phyloP scores from a whole-genome alignment of 1,284 basidiomycete species.

The Tilletia horrida region DNA sequence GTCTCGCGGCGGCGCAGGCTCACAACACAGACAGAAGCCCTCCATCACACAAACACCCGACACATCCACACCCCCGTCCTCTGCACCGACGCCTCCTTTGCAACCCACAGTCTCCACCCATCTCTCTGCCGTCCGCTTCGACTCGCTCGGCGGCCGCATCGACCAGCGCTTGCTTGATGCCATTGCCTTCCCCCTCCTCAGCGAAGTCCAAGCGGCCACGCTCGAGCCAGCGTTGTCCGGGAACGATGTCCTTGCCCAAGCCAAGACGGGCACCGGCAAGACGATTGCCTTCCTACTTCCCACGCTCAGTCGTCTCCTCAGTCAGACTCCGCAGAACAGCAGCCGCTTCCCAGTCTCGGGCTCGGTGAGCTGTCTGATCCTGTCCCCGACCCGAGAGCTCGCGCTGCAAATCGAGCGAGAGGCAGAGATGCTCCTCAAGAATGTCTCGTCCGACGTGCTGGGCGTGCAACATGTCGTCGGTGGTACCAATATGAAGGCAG shows the following conservation, averaged over 20 bases:
- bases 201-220: slow-evolving; percentile 57
- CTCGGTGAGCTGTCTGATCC: slow-evolving; percentile 54
- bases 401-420: slow-evolving; percentile 56
- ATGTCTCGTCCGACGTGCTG: slow-evolving; percentile 33
- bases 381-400: slow-evolving; percentile 60
- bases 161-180: too few species aligned
- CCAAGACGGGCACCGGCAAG: slow-evolving; percentile 91
- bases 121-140: too few species aligned
- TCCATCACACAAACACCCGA: too few species aligned
- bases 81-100: too few species aligned
- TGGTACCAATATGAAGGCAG: slow-evolving; percentile 57
- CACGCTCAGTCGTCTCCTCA: slow-evolving; percentile 65
- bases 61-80: too few species aligned
- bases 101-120: too few species aligned
- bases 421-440: slow-evolving; percentile 26
- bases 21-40: too few species aligned
- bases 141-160: too few species aligned
- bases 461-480: slow-evolving; percentile 57
- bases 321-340: slow-evolving; percentile 16
- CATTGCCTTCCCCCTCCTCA: too few species aligned
- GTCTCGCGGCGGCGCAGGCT: too few species aligned
- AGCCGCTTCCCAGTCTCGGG: neutral
- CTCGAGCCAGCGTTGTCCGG: slow-evolving; percentile 57
- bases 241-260: slow-evolving; percentile 66
- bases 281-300: slow-evolving; percentile 86